Evolutionary conservation across 2,329 filamentous ascomycete genomes (phyloP), one percentile per base, ranked within the genome.

Genomic region (Mariannaea sp.): DNA sequence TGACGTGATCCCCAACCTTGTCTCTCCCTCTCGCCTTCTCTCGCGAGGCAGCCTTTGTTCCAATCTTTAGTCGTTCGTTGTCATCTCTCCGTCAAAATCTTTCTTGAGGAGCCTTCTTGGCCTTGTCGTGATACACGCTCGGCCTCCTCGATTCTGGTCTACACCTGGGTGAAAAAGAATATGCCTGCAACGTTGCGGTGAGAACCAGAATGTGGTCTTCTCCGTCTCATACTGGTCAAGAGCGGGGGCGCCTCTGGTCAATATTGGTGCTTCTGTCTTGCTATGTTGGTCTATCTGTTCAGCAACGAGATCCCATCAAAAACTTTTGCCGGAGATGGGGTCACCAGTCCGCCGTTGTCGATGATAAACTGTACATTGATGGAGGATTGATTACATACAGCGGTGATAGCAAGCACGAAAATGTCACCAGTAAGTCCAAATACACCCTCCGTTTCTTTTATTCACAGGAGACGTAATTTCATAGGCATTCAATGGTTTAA

Each of bases 271-370:
- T 66, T 9, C 49, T 65, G 38, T 49, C 49, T 22, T 60, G 53
- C 40, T 57, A 55, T 24, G 60, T 64, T 43, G 41, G 49, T 26
- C 30, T 64, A 24, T 48, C 61, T 19, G 54, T 66, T 30, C 72
- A 71, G 45, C 74, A 78, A 55, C 68, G 76, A 51, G 76, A 85
- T 61, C 80, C 80, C 4, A 71, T 85, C 42, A 72, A 70, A 19
- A 75, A 82, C 65, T 86, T 80, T 51, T 81, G 79, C 59, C 70
- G 78, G 39, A 71, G 78, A 53, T 82, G 78, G 70, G 81, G 80
- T 38, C 84, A 87, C 64, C 81, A 85, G 65, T 82, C 82, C 7
- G 76, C 84, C 6, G 73, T 85, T 8, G 75, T 88, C 39, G 82
- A 85, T 64, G 69, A 77, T 35, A 79, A 76, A 56, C 70, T 88